Evolutionary conservation across 192 early-diverging fungal genomes (phyloP), one percentile per base, ranked within the genome.

Genomic region (Linnemannia zychae): DNA sequence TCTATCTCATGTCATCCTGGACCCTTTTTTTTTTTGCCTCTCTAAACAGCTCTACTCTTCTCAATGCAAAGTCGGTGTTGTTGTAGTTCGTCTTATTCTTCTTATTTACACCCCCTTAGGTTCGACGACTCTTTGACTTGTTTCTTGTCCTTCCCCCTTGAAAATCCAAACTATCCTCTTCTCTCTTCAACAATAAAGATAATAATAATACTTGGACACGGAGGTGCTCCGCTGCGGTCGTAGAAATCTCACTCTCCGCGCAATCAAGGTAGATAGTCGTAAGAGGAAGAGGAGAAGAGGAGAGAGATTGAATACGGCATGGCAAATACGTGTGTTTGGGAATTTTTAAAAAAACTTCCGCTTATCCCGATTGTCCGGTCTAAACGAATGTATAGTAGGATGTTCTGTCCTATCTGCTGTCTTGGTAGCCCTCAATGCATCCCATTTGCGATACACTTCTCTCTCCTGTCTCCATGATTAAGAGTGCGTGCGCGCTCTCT

Each of bases 1-100:
- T 79, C 78, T 63, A 79, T 40, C 72, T 67, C 78, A 73, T 79
- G 48, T 79, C 78, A 46, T 34, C 50, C 63, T 24, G 63, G 71
- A 57, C 70, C 78, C 63, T 52, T 66, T 73, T 36, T 71, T 73
- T 47, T 65, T 73, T 44, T 70, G 6, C 44, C 28, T 63, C 28
- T 63, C 57, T 15, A 44, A 44, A 44, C 9, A 44, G 40, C 40
- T 63, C 57, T 63, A n/a, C 12, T 31, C 11, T 31, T 24, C n/a
- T 57, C 11, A 12, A 1, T 20, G 49, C 22, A 28, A 63, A 63
- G 57, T 24, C 12, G 57, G 57, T 78, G 37, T 33, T 49, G 40
- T 48, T 60, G 1, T 16, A n/a, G 36, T 68, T 38, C 37, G 16
- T 75, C 1, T 63, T 13, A 31, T n/a, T 6, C 11, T 63, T 24